Percentiles rank a stretch among this genome's conserved stretches.
phyloP scores from a whole-genome alignment of 2,329 filamentous ascomycete species.

The Setomelanomma holmii region DNA sequence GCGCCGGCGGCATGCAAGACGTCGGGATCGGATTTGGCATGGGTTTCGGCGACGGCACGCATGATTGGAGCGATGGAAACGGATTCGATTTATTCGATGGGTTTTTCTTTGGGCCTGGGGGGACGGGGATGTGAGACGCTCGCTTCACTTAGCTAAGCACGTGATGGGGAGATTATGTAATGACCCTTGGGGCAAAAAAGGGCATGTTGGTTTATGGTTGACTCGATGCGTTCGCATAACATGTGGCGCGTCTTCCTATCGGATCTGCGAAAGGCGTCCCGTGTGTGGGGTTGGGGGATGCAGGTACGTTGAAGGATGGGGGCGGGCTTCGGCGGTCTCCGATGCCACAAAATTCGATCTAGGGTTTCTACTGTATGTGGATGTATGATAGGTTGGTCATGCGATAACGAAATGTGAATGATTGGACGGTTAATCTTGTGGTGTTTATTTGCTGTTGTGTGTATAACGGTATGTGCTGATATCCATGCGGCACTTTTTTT shows the following conservation, averaged over 20 bases:
- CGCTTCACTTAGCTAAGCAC: neutral
- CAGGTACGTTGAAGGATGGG: neutral
- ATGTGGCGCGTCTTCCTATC: neutral
- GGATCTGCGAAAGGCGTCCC: neutral
- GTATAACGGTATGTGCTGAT: neutral
- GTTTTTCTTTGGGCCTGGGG: conserved; percentile 54
- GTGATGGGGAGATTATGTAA: neutral
- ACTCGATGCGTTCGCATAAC: conserved; percentile 6
- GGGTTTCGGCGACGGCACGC: conserved; percentile 56
- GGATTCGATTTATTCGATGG: conserved; percentile 67
- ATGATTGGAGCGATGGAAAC: conserved; percentile 61
- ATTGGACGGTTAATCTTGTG: neutral
- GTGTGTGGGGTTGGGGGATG: neutral
- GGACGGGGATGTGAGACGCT: conserved; percentile 20
- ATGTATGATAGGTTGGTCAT: neutral
- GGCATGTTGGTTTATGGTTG: neutral
- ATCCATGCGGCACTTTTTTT: neutral
- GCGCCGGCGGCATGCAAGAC: conserved; percentile 55
- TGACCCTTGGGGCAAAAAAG: neutral
- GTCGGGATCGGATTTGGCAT: conserved; percentile 67
- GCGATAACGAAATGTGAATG: neutral
- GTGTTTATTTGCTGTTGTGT: neutral
- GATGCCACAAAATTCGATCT: neutral
- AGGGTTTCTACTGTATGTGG: too few species aligned
- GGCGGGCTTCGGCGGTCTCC: conserved; percentile 6